phyloP scores from a whole-genome alignment of 2,329 filamentous ascomycete genomes.

The Claviceps paspali region DNA sequence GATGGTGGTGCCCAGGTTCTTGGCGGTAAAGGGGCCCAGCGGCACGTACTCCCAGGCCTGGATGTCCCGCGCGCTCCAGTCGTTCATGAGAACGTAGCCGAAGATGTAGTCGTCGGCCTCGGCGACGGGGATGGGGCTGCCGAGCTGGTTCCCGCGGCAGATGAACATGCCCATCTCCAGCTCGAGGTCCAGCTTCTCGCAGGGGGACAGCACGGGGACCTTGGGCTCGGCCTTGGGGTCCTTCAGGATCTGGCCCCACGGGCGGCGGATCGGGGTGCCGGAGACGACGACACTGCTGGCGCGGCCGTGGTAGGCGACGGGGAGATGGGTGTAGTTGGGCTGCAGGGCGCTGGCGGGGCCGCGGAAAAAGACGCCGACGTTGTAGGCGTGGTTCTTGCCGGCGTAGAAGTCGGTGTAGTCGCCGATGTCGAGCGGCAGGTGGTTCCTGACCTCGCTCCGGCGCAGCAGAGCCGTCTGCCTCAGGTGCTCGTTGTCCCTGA shows the following conservation, averaged over 20 bases:
- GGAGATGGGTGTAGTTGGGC: conserved; percentile 67
- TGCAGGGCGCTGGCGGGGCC: conserved; percentile 60
- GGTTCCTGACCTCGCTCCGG: conserved; percentile 39
- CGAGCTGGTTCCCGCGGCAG: conserved; percentile 48
- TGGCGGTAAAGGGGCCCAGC: conserved; percentile 46
- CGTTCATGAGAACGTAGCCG: conserved; percentile 50
- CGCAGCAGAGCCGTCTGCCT: conserved; percentile 15
- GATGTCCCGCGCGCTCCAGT: conserved; percentile 49
- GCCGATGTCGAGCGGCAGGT: conserved; percentile 61
- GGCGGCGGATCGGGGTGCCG: conserved; percentile 55
- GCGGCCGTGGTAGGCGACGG: conserved; percentile 68
- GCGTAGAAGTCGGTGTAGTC: conserved; percentile 82
- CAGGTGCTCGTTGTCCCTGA: conserved; percentile 22
- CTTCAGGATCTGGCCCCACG: conserved; percentile 55
- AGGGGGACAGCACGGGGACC: conserved; percentile 44
- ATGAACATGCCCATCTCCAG: conserved; percentile 66
- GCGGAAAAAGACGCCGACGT: conserved; percentile 55
- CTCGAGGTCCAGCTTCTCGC: conserved; percentile 55
- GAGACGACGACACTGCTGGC: conserved; percentile 62
- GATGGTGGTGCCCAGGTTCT: conserved; percentile 44
- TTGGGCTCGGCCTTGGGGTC: conserved; percentile 32
- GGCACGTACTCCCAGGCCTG: conserved; percentile 47
- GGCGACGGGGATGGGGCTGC: conserved; percentile 47
- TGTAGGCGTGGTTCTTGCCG: conserved; percentile 61
- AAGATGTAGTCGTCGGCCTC: conserved; percentile 60